A percentile compares a stretch with the other conserved stretches of the same genome.
Conservation (phyloP, 148 eudicot species). For the Silene latifolia region DNA sequence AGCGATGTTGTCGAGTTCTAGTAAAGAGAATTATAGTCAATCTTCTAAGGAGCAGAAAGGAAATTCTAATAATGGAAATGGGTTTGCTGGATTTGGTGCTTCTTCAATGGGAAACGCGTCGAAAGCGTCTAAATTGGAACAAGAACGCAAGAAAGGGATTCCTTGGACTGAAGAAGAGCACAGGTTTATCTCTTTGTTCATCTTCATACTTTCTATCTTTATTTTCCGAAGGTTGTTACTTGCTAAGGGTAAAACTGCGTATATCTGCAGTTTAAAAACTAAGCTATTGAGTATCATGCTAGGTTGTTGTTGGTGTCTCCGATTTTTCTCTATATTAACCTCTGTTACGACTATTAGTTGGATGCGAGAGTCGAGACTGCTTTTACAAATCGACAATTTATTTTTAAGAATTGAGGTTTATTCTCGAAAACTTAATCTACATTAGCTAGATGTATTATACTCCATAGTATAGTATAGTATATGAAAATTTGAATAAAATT, state of each 20-base stretch:
- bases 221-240: not conserved
- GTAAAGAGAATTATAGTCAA: constrained; percentile 19
- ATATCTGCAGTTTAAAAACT: too few relatives aligned
- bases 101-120: constrained; percentile 22
- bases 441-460: too few relatives aligned
- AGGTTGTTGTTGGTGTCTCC: too few relatives aligned
- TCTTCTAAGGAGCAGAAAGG: constrained; percentile 27
- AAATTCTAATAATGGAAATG: constrained; percentile 29
- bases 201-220: not conserved
- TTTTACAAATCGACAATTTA: too few relatives aligned
- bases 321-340: too few relatives aligned
- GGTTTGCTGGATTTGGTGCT: constrained; percentile 43
- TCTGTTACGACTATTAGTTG: too few relatives aligned
- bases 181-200: constrained; percentile 34
- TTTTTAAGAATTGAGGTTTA: too few relatives aligned
- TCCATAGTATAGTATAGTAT: too few relatives aligned
- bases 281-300: too few relatives aligned
- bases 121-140: constrained; percentile 55
- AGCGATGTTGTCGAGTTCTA: constrained; percentile 12
- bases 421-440: too few relatives aligned
- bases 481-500: not conserved
- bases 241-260: too few relatives aligned
- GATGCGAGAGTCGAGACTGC: too few relatives aligned
- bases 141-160: constrained; percentile 77
- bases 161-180: constrained; percentile 97